These are phyloP conservation scores for Lachancea kluyveri DNA, from an alignment of 805 yeast genomes.

Conservation along the genomic window DNA sequence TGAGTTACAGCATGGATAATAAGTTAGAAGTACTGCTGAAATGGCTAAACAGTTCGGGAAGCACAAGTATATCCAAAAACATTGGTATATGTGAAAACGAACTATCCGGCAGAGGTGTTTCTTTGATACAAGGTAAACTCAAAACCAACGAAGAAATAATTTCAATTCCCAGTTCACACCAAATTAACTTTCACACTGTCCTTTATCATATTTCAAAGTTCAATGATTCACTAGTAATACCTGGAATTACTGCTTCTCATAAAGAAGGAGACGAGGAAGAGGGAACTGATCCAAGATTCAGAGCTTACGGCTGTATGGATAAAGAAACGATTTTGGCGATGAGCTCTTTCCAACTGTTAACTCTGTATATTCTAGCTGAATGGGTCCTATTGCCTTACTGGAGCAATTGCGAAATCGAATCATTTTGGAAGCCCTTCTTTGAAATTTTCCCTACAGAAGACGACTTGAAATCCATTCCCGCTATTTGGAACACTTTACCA, in stretches of 20 bases:
- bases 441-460: slow-evolving; percentile 51
- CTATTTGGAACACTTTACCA: slow-evolving; percentile 45
- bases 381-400: slow-evolving; percentile 23
- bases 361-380: slow-evolving; percentile 37
- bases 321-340: slow-evolving; percentile 35
- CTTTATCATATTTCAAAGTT: slow-evolving; percentile 37
- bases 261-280: not conserved
- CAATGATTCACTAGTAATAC: slow-evolving; percentile 19
- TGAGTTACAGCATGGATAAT: slow-evolving; percentile 12
- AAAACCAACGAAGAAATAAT: slow-evolving; percentile 40
- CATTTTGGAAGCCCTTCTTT: slow-evolving; percentile 68
- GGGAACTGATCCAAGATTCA: slow-evolving; percentile 19
- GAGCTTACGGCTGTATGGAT: slow-evolving; percentile 29
- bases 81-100: slow-evolving; percentile 37
- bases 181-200: slow-evolving; percentile 53
- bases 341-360: slow-evolving; percentile 54
- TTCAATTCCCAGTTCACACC: slow-evolving; percentile 49
- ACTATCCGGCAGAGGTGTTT: slow-evolving; percentile 60
- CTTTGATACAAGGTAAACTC: slow-evolving; percentile 35
- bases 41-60: slow-evolving; percentile 30
- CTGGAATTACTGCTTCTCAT: slow-evolving; percentile 2
- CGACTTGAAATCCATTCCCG: slow-evolving; percentile 54
- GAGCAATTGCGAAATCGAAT: slow-evolving; percentile 17
- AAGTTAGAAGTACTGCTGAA: slow-evolving; percentile 17
- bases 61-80: slow-evolving; percentile 34